phyloP scores from a whole-genome alignment of 345 rosid species.

The Syzygium oleosum region DNA sequence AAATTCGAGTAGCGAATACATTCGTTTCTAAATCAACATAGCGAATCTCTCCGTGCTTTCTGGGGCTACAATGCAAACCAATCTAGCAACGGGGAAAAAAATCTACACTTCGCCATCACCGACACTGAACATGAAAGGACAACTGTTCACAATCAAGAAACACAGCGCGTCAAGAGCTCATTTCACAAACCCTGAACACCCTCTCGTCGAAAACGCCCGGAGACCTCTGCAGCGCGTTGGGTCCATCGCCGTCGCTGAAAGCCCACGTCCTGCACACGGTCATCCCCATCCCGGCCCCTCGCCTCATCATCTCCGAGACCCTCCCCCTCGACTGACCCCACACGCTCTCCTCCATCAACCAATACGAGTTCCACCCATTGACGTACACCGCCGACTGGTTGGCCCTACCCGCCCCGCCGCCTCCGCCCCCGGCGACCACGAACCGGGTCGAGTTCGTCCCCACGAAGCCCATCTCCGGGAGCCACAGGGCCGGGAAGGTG shows the following conservation, averaged over 20 bases:
- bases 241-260: slow-evolving; percentile 30
- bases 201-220: slow-evolving; percentile 41
- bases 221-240: slow-evolving; percentile 26
- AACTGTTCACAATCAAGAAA: too few relatives aligned
- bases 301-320: slow-evolving; percentile 20
- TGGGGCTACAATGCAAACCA: neutral
- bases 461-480: slow-evolving; percentile 26
- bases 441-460: slow-evolving; percentile 28
- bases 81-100: neutral
- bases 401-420: neutral
- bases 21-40: neutral
- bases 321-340: slow-evolving; percentile 14
- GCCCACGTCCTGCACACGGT: slow-evolving; percentile 52
- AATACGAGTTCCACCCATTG: slow-evolving; percentile 35
- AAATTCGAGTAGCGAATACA: neutral
- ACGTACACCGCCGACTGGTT: slow-evolving; percentile 6
- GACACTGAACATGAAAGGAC: neutral
- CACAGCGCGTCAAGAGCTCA: neutral
- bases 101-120: neutral
- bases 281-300: slow-evolving; percentile 30
- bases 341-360: slow-evolving; percentile 27
- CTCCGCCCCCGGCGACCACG: slow-evolving; percentile 2
- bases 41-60: neutral
- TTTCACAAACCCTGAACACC: slow-evolving; percentile 19
- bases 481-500: slow-evolving; percentile 12